Base-by-base conservation (phyloP, 768 basidiomycete species). In the Strobilomyces confusus region DNA sequence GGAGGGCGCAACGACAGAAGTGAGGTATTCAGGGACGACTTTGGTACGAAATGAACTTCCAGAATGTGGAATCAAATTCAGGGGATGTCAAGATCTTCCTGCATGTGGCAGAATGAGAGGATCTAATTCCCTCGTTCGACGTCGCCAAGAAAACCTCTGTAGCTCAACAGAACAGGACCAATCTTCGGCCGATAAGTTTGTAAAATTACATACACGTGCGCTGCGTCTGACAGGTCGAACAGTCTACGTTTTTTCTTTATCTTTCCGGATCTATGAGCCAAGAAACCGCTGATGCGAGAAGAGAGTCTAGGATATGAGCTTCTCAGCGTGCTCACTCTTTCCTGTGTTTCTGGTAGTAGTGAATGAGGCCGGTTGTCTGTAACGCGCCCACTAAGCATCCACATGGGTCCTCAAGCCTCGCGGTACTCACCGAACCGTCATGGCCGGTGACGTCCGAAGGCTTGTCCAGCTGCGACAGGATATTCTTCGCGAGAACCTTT, bases 401-500 rank as follows among this genome's bases (percentile, higher is more conserved):
- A 8, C 25, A 38, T 20, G 19, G n/a, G 44, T 40, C 5, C 2
- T 34, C 26, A 33, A 23, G 0, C 15, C 2, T 36, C 25, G 17
- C 54, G 20, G 51, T 12, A 60, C 76, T 60, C 57, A 78, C 78
- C 60, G 94, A 98, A 63, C 85, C 86, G 66, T 98, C 97, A 64
- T 98, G 97, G 6, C 89, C 90, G 54, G 75, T 79, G 57, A 94
- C 91, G 60, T 93, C 86, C 23, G 75, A 79, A 9, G 91, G 84
- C 54, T 78, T 81, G n/a, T 75, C 83, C 42, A 98, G 84, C 71
- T 97, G 94, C 2, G 83, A 80, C 47, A 98, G 79, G 63, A 99
- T 98, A 63, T 87, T 88, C 83, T 98, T 98, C 1, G 97, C 97
- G 41, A 99, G 82, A 5, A 95, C 90, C 71, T 98, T 98, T 52